Conservation (phyloP, 2,329 filamentous ascomycete species). For the Neoarthrinium moseri region DNA sequence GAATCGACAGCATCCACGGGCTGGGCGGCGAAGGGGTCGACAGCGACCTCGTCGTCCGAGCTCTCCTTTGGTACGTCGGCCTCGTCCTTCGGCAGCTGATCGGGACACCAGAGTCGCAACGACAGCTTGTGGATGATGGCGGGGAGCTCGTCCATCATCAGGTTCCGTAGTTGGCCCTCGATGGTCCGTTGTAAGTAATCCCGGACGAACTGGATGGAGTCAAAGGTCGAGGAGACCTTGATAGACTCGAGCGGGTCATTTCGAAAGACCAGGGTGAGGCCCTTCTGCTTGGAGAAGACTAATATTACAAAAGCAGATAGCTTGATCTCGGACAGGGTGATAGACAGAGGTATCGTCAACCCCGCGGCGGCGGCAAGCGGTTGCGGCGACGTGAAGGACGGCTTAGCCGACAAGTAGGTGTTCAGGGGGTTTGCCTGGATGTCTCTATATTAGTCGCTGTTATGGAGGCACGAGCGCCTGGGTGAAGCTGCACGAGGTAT, state of each 20-base stretch:
- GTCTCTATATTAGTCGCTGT: slow-evolving; percentile 46
- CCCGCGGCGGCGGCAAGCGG: slow-evolving; percentile 88
- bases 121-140: slow-evolving; percentile 95
- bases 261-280: slow-evolving; percentile 91
- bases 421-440: slow-evolving; percentile 86
- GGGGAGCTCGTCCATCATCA: slow-evolving; percentile 98
- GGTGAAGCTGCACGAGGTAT: slow-evolving; percentile 15
- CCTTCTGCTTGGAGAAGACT: slow-evolving; percentile 97
- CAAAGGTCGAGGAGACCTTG: slow-evolving; percentile 98
- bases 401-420: slow-evolving; percentile 89
- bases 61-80: slow-evolving; percentile 52
- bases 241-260: slow-evolving; percentile 97
- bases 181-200: slow-evolving; percentile 97
- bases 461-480: slow-evolving; percentile 29
- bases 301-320: slow-evolving; percentile 96
- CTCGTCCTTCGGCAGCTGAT: slow-evolving; percentile 70
- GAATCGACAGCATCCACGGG: slow-evolving; percentile 81
- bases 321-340: slow-evolving; percentile 93
- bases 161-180: slow-evolving; percentile 82
- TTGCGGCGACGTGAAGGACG: slow-evolving; percentile 87
- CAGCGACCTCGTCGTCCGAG: slow-evolving; percentile 54
- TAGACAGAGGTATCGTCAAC: slow-evolving; percentile 94
- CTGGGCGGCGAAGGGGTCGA: slow-evolving; percentile 80
- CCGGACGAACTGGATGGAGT: slow-evolving; percentile 96
- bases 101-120: slow-evolving; percentile 83